Evolutionary conservation across 2,329 filamentous ascomycete genomes (phyloP).

Genomic region (Penicillium olsonii): DNA sequence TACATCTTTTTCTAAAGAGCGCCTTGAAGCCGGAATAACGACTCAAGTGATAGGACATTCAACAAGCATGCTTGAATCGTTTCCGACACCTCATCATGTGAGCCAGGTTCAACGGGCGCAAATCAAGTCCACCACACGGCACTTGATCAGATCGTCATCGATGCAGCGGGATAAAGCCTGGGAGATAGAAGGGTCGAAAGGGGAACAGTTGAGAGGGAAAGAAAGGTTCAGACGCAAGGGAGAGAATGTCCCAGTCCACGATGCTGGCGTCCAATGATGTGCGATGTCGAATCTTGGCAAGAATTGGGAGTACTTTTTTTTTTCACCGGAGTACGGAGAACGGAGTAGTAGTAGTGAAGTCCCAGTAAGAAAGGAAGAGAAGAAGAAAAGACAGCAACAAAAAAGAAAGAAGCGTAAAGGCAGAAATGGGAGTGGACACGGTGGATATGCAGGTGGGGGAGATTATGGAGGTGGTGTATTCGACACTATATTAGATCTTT

Average conservation of each 20-base stretch:
- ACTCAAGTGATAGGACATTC: conserved; percentile 30
- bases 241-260: conserved; percentile 23
- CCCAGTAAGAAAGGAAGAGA: background rate
- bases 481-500: background rate
- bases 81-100: conserved; percentile 50
- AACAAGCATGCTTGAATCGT: conserved; percentile 46
- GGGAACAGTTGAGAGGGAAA: conserved; percentile 8
- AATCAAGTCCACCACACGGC: background rate
- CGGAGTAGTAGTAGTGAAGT: background rate
- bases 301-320: conserved; percentile 7
- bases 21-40: conserved; percentile 20
- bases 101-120: conserved; percentile 14
- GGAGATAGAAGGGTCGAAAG: conserved; percentile 5
- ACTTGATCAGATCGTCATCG: background rate
- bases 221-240: conserved; percentile 29
- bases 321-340: too few relatives aligned
- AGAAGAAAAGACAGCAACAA: background rate
- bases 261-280: conserved; percentile 23
- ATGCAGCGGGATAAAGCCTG: background rate
- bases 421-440: conserved; percentile 9
- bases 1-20: conserved; percentile 43
- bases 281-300: conserved; percentile 20
- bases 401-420: background rate
- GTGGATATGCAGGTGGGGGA: conserved; percentile 7
- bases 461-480: background rate